A percentile compares a stretch with the other conserved stretches of the same genome.
Evolutionary conservation across 495 filamentous ascomycete species (phyloP).

Genomic region (Aspergillus ellipticus): DNA sequence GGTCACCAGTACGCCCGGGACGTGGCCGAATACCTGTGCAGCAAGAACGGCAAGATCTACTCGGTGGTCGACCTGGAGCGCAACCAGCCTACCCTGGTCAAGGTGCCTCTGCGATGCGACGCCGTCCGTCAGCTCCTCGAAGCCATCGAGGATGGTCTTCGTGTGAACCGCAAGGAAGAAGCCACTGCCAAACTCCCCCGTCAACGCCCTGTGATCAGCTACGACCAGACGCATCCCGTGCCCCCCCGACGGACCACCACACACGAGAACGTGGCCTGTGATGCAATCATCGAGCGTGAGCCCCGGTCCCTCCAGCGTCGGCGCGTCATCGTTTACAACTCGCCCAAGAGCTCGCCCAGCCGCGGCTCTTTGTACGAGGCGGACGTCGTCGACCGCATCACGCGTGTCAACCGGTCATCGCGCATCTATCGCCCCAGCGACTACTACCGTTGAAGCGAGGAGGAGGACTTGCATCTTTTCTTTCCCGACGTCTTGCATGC

Average conservation of each 20-base stretch:
- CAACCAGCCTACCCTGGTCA: slow-evolving; percentile 42
- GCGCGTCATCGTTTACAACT: slow-evolving; percentile 38
- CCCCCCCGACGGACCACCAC: slow-evolving; percentile 21
- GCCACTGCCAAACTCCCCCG: slow-evolving; percentile 12
- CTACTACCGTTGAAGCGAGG: slow-evolving; percentile 33
- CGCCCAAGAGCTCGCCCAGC: slow-evolving; percentile 34
- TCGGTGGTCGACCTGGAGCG: slow-evolving; percentile 46
- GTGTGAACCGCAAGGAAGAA: slow-evolving; percentile 26
- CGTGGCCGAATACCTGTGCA: slow-evolving; percentile 49
- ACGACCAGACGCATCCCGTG: slow-evolving; percentile 41
- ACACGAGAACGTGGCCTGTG: slow-evolving; percentile 15
- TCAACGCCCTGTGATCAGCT: slow-evolving; percentile 29
- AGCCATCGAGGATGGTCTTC: slow-evolving; percentile 46
- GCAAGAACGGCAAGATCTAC: slow-evolving; percentile 43
- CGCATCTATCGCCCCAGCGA: slow-evolving; percentile 28
- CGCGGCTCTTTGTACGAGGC: slow-evolving; percentile 41
- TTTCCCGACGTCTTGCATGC: not conserved
- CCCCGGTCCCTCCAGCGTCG: slow-evolving; percentile 26
- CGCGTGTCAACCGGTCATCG: slow-evolving; percentile 30
- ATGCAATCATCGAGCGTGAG: slow-evolving; percentile 39
- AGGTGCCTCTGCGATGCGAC: slow-evolving; percentile 41
- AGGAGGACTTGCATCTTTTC: not conserved
- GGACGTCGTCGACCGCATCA: slow-evolving; percentile 36
- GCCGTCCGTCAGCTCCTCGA: slow-evolving; percentile 42
- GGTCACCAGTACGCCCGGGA: slow-evolving; percentile 44